Evolutionary conservation across 2,329 filamentous ascomycete species (phyloP), one percentile per base, ranked within the genome.

Genomic region (Periconia digitata): DNA sequence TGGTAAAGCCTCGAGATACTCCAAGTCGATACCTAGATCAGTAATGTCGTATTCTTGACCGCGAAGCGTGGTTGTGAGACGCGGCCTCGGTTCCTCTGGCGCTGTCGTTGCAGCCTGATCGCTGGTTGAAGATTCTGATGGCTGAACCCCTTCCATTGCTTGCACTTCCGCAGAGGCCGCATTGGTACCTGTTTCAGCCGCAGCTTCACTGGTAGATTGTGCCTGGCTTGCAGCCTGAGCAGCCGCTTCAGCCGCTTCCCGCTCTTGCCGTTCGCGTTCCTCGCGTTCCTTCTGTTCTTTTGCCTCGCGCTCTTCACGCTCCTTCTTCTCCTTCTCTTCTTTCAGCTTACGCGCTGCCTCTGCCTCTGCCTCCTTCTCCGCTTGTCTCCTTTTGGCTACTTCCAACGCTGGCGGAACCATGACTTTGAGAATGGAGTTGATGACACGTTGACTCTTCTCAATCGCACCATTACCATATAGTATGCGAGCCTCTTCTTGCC

Each of bases 1-100:
- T 0, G 94, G 94, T n/a, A 99, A 76, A n/a, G 92, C 95, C 50
- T 94, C 90, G 6, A 99, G 83, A 71, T 96, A 99, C 47, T 95
- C 92, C 15, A 88, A 83, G 66, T 99, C 94, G 60, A 99, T 97
- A 41, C 92, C 92, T 53, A 99, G 80, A 51, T 90, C 89, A 0
- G 94, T 99, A 41, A 99, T 94, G 69, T 99, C 94, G 44, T 95
- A 83, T 62, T 94, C 85, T 54, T 89, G 87, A 21, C 92, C 92
- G 51, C 92, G 80, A 45, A 99, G 91, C 2, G 83, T 92, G 15
- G 90, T 95, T 60, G 86, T 86, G 23, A 95, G 81, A 40, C 92
- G 86, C 44, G 66, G 51, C n/a, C 51, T 50, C 37, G 56, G 47
- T 47, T 64, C 57, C 18, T 57, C 44, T 45, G 72, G 69, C 24